Conservation (phyloP, 805 yeast genomes). For the Candida jianshihensis region DNA sequence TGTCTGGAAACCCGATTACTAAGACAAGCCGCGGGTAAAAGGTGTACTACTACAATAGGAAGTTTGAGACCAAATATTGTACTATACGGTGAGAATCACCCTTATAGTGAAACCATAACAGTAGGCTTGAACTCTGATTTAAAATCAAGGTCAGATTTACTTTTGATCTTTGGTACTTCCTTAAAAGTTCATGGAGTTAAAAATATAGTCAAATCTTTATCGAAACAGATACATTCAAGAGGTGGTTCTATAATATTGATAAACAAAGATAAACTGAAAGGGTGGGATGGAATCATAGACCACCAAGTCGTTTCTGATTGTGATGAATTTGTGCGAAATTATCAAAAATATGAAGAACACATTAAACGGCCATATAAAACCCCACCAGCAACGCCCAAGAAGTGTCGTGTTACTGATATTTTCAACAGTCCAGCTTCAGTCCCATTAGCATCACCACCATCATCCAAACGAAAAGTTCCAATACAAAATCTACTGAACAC, state of each 20-base stretch:
- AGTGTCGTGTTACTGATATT: conserved; percentile 9
- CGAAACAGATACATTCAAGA: conserved; percentile 64
- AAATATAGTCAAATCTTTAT: conserved; percentile 60
- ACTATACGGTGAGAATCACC: conserved; percentile 91
- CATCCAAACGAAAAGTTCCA: background rate
- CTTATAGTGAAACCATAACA: conserved; percentile 74
- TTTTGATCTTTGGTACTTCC: conserved; percentile 90
- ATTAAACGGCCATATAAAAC: conserved; percentile 15
- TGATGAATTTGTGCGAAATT: conserved; percentile 61
- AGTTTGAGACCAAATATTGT: conserved; percentile 83
- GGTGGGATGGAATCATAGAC: conserved; percentile 72
- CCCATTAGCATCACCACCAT: background rate
- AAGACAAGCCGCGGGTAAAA: conserved; percentile 61
- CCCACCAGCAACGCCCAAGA: conserved; percentile 27
- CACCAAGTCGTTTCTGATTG: conserved; percentile 76
- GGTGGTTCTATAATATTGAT: conserved; percentile 76
- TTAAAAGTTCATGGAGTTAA: conserved; percentile 87
- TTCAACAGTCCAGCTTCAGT: conserved; percentile 13
- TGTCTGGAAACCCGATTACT: conserved; percentile 54
- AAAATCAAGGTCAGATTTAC: conserved; percentile 60
- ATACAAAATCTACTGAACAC: background rate
- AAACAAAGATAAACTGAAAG: conserved; percentile 59
- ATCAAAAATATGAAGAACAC: conserved; percentile 16
- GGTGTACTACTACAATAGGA: conserved; percentile 68
- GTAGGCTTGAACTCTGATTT: conserved; percentile 63